Conservation (phyloP, 2,329 filamentous ascomycete genomes). For the Exophiala sp. region DNA sequence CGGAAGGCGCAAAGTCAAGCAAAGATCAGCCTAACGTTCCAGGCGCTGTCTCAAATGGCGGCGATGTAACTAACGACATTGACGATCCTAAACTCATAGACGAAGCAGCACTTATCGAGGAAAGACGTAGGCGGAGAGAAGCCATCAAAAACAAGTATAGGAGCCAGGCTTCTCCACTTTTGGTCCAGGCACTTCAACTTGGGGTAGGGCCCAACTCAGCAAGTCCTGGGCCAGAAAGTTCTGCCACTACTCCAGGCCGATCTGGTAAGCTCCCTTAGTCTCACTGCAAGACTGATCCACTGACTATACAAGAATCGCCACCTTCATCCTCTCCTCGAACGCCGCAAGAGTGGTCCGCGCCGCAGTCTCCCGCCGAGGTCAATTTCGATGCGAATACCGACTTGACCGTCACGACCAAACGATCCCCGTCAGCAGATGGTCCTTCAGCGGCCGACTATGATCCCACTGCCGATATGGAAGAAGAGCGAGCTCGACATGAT, state of each 20-base stretch:
- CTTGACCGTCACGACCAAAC: slow-evolving; percentile 58
- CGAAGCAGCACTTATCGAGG: slow-evolving; percentile 78
- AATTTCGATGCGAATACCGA: slow-evolving; percentile 65
- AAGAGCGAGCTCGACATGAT: slow-evolving; percentile 71
- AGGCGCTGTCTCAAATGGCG: slow-evolving; percentile 18
- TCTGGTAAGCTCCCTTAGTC: slow-evolving; percentile 38
- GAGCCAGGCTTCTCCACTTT: slow-evolving; percentile 65
- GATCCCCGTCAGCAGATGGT: slow-evolving; percentile 53
- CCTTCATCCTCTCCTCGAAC: slow-evolving; percentile 46
- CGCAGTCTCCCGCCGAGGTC: slow-evolving; percentile 57
- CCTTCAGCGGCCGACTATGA: slow-evolving; percentile 93
- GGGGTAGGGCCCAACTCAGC: slow-evolving; percentile 56
- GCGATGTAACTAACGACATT: slow-evolving; percentile 29
- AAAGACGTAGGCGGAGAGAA: slow-evolving; percentile 77
- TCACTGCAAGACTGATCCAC: slow-evolving; percentile 41
- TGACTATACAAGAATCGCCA: slow-evolving; percentile 32
- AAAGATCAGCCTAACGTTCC: slow-evolving; percentile 1
- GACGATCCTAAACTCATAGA: slow-evolving; percentile 62
- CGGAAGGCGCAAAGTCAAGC: neutral
- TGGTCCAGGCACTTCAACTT: slow-evolving; percentile 69
- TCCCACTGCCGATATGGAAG: slow-evolving; percentile 81
- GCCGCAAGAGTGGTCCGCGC: slow-evolving; percentile 46
- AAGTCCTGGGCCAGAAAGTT: slow-evolving; percentile 45
- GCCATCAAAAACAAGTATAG: slow-evolving; percentile 80
- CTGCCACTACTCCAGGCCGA: slow-evolving; percentile 20